Base-by-base conservation (phyloP, 2,329 filamentous ascomycete genomes). In the Scytalidium lignicola region DNA sequence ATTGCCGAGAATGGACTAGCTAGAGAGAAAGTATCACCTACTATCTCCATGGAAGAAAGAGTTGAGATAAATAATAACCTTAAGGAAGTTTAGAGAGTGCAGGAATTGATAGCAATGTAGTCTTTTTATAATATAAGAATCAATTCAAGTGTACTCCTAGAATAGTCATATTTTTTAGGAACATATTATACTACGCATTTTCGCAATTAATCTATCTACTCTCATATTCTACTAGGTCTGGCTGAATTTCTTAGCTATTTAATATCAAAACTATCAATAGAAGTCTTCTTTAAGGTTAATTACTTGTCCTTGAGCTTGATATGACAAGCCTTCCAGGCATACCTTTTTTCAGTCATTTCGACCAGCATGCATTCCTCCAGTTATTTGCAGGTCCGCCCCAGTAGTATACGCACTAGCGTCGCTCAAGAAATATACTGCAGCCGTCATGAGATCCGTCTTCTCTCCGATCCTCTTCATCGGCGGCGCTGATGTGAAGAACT, bases 341-440 rank as follows among this genome's bases (percentile, higher is more conserved):
- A n/a, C 17, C 15, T 8, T 37, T n/a, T 37, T n/a, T 37, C 32
- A 37, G 32, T n/a, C 32, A 37, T 37, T 37, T 47, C 43, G 67
- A 2, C 69, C 69, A 8, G 59, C 63, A 54, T 70, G 68, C 12
- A 74, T 46, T 1, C 71, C 73, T 2, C 73, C 73, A 1, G 70
- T 73, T 20, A 74, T 70, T 3, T 62, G 60, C 49, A 75, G 70
- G 50, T 75, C 72, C 2, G 68, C 63, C 1, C 66, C 70, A 0
- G 71, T 74, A 3, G 70, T 74, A 52, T 69, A 68, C 12, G 62
- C 58, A 18, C 70, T 61, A 7, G 70, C 72, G 55, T 75, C 72
- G 42, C 69, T 70, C 20, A 75, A 53, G 15, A 74, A 56, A 51
- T 74, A 74, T 8, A 71, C 60, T 3, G 70, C 66, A 1, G 71